Evolutionary conservation across 257 asterid species (phyloP), one percentile per base, ranked within the genome.

Genomic region (Lycium ferocissimum): DNA sequence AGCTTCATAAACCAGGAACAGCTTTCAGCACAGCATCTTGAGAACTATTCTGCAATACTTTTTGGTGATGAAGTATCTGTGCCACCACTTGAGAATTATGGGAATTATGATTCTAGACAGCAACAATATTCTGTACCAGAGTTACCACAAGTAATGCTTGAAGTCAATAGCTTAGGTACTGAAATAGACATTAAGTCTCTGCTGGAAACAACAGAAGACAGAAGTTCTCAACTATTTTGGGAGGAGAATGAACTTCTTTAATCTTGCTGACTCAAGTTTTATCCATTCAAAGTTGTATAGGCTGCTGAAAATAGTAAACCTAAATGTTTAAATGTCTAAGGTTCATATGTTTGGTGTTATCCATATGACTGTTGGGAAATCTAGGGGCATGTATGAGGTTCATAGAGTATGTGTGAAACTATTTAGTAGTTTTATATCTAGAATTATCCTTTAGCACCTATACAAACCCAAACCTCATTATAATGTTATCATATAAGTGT

Each of bases 161-260:
- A 81, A 43, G 63, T 88, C 0, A 84, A 89, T 73, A 83, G 69
- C 3, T 83, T 88, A 73, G 83, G 85, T 40, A 83, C 69, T 26
- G 85, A 82, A 53, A 86, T 69, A 51, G 90, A 82, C 75, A 58
- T 72, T 9, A 89, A 86, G 61, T 40, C 83, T 54, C 49, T 83
- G 79, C 26, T 83, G 37, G 86, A 85, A 70, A 91, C 84, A 79
- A 83, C 86, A 33, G 92, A 75, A 47, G 56, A 66, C 87, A 35
- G 85, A 38, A 86, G 84, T 43, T 40, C 87, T 79, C 85, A 75
- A n/a, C 79, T 72, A 79, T 89, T 87, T 75, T 87, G 91, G 91
- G 87, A 78, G n/a, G 79, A 73, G 10, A 86, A 87, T 43, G 67
- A 85, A 18, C 9, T 85, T 33, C 88, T 33, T 26, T 63, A 33